phyloP scores from a whole-genome alignment of 169 alveolate genomes.

The Plasmodium knowlesi region DNA sequence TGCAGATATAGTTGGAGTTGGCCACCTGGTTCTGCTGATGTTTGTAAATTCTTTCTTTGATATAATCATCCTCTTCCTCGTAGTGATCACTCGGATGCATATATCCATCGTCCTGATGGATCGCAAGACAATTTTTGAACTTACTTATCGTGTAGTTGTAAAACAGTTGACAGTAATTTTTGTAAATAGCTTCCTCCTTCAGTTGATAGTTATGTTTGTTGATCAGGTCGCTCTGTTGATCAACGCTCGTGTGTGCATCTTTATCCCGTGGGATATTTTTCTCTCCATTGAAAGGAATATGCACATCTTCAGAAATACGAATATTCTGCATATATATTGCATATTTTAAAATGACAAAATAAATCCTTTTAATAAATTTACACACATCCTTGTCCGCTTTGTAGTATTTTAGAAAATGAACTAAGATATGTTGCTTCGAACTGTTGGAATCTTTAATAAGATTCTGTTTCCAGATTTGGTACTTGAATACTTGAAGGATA shows the following conservation, averaged over 20 bases:
- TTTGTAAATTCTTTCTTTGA: not conserved
- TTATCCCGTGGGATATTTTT: not conserved
- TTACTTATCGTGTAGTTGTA: conserved; percentile 38
- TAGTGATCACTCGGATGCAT: not conserved
- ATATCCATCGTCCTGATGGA: not conserved
- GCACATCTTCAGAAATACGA: not conserved
- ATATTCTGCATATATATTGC: conserved; percentile 46
- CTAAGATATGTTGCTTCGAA: conserved; percentile 18
- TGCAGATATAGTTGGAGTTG: conserved; percentile 11
- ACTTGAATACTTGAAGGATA: conserved; percentile 16
- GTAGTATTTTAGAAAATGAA: conserved; percentile 34
- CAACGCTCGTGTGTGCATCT: not conserved
- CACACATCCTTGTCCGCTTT: conserved; percentile 35
- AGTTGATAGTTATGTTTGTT: conserved; percentile 33
- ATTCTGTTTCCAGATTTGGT: conserved; percentile 19
- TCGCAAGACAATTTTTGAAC: not conserved
- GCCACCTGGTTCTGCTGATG: not conserved
- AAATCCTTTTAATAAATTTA: conserved; percentile 19
- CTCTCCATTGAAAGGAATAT: not conserved
- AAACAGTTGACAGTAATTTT: conserved; percentile 57
- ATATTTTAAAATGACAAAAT: conserved; percentile 55
- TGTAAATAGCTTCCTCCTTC: conserved; percentile 41
- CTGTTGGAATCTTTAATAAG: not conserved
- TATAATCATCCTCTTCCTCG: not conserved
- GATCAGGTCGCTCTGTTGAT: not conserved